Conservation (phyloP, 176 grass and related monocot species). For the Aegilops bicornis region DNA sequence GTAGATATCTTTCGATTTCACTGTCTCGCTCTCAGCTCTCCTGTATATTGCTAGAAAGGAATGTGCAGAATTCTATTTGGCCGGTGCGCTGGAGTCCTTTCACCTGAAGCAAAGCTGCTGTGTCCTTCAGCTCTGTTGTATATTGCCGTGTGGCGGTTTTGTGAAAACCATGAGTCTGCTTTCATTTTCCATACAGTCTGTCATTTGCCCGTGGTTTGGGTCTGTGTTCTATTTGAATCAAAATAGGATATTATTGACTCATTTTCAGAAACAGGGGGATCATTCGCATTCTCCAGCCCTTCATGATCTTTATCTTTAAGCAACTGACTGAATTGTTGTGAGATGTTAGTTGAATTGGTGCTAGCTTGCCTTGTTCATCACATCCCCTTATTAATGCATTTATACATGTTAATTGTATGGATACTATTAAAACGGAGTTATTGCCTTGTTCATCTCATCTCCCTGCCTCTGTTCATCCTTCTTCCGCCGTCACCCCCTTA, state of each 20-base stretch:
- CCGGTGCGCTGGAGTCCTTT: slow-evolving; percentile 6
- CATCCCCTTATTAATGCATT: too few species aligned
- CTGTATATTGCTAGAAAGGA: slow-evolving; percentile 28
- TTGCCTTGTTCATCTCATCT: too few species aligned
- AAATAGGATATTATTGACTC: neutral
- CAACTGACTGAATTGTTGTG: neutral
- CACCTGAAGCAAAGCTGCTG: neutral
- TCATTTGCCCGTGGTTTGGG: neutral
- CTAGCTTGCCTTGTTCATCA: too few species aligned
- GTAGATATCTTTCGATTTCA: slow-evolving; percentile 40
- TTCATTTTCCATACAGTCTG: neutral
- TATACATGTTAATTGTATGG: too few species aligned
- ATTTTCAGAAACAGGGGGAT: neutral
- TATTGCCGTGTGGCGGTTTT: neutral
- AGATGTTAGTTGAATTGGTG: neutral
- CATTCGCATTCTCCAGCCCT: neutral
- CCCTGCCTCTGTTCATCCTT: too few species aligned
- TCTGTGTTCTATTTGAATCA: neutral
- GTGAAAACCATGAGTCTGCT: slow-evolving; percentile 7
- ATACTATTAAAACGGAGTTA: too few species aligned
- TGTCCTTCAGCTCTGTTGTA: neutral
- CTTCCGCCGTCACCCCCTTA: too few species aligned
- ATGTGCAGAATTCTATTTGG: slow-evolving; percentile 17
- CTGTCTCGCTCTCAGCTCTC: neutral
- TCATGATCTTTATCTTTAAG: neutral